phyloP scores from a whole-genome alignment of 257 asterid species.

The Solanum arcanum region DNA sequence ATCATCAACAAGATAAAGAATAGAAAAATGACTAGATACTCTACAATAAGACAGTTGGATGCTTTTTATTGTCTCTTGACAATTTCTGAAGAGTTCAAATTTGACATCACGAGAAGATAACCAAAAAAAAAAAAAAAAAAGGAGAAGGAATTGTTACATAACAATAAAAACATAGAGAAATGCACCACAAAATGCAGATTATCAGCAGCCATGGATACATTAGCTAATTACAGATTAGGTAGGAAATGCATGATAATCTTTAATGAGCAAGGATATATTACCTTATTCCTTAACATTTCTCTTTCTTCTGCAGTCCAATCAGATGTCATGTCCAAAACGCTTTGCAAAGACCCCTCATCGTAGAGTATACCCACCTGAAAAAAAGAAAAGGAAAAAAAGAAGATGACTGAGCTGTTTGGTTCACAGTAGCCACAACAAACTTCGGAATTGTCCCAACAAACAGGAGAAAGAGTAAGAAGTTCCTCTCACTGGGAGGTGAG shows the following conservation, averaged over 20 bases:
- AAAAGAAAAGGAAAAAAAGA: background rate
- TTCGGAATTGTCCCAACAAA: background rate
- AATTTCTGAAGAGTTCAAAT: background rate
- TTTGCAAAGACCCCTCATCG: slow-evolving; percentile 74
- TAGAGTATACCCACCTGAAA: slow-evolving; percentile 86
- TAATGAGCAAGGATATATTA: slow-evolving; percentile 6
- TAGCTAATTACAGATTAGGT: background rate
- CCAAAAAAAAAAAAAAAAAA: background rate
- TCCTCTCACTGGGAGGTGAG: background rate
- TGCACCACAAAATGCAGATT: background rate
- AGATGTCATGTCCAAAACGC: slow-evolving; percentile 68
- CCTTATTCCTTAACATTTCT: slow-evolving; percentile 87
- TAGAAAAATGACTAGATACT: background rate
- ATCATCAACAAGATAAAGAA: background rate
- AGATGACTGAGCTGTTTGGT: background rate
- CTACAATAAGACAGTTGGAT: background rate
- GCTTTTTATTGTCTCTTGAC: background rate
- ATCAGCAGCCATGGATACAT: background rate
- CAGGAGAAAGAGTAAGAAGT: background rate
- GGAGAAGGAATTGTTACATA: background rate
- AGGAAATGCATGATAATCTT: background rate
- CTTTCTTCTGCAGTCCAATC: slow-evolving; percentile 91
- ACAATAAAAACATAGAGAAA: background rate
- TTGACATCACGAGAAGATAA: background rate
- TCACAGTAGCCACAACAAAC: background rate